Evolutionary conservation across 139 green algal genomes (phyloP).

Genomic region (Pseudopediastrum boryanum): DNA sequence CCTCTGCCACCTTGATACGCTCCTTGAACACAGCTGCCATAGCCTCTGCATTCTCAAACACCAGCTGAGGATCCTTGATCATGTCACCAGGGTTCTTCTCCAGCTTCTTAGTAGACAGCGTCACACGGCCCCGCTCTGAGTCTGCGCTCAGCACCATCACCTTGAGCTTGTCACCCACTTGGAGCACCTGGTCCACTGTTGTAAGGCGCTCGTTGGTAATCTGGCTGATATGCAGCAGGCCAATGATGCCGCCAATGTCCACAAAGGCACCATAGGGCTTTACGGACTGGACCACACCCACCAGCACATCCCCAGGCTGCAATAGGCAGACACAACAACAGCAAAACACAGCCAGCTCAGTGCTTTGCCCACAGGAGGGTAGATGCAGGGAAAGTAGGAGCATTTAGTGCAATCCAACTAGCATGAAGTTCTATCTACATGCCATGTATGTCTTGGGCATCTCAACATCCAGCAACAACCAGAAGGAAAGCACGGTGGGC

Average conservation of each 20-base stretch:
- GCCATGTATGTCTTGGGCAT: no score
- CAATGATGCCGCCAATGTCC: conserved; percentile 90
- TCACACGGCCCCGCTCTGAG: conserved; percentile 82
- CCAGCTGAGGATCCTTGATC: conserved; percentile 88
- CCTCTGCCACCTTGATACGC: conserved; percentile 37
- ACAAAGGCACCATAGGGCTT: conserved; percentile 98
- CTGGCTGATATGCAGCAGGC: conserved; percentile 98
- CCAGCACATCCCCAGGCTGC: conserved; percentile 92
- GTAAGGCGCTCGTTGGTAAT: conserved; percentile 93
- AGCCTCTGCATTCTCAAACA: conserved; percentile 96
- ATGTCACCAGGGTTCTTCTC: conserved; percentile 96
- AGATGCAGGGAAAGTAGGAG: no score
- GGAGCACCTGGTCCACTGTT: conserved; percentile 87
- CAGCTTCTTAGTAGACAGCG: conserved; percentile 97
- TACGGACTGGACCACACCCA: conserved; percentile 86
- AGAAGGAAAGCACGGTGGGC: no score
- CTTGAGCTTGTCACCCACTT: conserved; percentile 93
- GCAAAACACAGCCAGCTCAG: no score
- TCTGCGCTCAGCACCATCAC: conserved; percentile 97
- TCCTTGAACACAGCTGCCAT: conserved; percentile 88
- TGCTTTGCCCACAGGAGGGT: no score
- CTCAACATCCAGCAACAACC: no score
- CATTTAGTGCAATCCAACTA: no score
- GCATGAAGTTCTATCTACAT: no score
- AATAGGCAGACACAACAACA: no score